Conservation (phyloP, 768 basidiomycete species). For the Kwoniella botswanensis region DNA sequence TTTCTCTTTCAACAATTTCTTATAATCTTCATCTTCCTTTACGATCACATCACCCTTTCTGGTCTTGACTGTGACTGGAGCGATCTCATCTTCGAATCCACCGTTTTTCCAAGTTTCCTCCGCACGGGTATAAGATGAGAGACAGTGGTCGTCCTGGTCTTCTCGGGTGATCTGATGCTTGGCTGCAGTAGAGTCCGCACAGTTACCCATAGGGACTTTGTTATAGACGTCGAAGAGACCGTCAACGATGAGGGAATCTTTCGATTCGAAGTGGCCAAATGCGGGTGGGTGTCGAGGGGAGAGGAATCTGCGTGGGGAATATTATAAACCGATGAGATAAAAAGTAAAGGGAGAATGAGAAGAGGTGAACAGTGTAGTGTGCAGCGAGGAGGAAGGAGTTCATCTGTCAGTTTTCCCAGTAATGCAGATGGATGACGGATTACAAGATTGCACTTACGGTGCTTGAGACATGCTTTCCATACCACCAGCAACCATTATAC, state of each 20-base stretch:
- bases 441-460: conserved; percentile 69
- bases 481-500: conserved; percentile 88
- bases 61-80: conserved; percentile 88
- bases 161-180: conserved; percentile 84
- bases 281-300: conserved; percentile 58
- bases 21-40: conserved; percentile 96
- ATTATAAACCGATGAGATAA: too few relatives aligned
- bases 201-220: conserved; percentile 98
- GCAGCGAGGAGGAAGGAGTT: too few relatives aligned
- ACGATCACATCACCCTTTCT: conserved; percentile 72
- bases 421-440: too few relatives aligned
- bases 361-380: background rate
- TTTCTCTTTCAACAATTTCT: conserved; percentile 93
- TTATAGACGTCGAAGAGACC: conserved; percentile 98
- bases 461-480: conserved; percentile 99
- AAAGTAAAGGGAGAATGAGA: conserved; percentile 57
- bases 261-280: conserved; percentile 87
- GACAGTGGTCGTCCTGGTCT: conserved; percentile 84
- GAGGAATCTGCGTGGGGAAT: conserved; percentile 57
- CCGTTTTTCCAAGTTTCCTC: conserved; percentile 86
- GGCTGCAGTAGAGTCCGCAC: conserved; percentile 82
- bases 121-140: conserved; percentile 93
- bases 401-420: too few relatives aligned
- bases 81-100: conserved; percentile 83
- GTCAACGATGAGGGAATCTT: conserved; percentile 86